A percentile compares a stretch with the other conserved stretches of the same genome.
Evolutionary conservation across 1,284 basidiomycete species (phyloP).

Genomic region (Boletus holoroseus): DNA sequence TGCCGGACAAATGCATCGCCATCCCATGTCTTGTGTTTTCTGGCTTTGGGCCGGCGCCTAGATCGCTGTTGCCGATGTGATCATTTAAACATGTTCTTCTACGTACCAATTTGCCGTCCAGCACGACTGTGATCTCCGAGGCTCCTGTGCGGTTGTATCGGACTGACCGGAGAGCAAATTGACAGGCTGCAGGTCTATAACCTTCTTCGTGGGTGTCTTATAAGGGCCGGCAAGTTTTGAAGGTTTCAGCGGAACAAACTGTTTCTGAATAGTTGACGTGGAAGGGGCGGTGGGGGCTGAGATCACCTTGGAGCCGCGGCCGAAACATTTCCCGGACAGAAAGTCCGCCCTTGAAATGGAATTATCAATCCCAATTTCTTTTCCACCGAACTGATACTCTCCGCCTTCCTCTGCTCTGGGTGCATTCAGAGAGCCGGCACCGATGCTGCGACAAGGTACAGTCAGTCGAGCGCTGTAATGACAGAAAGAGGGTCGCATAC

Average conservation of each 20-base stretch:
- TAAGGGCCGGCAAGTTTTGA: constrained; percentile 32
- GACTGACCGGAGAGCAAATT: constrained; percentile 30
- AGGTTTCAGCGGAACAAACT: constrained; percentile 42
- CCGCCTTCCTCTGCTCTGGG: constrained; percentile 43
- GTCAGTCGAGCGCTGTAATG: constrained; percentile 4
- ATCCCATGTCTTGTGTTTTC: constrained; percentile 89
- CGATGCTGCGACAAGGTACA: constrained; percentile 33
- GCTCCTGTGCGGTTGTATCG: constrained; percentile 3
- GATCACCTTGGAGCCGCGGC: constrained; percentile 29
- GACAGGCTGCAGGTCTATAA: constrained; percentile 41
- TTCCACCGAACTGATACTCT: constrained; percentile 57
- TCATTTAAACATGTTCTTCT: neutral
- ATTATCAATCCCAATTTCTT: constrained; percentile 67
- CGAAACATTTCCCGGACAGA: constrained; percentile 61
- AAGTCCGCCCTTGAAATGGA: constrained; percentile 53
- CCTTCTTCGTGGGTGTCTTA: constrained; percentile 28
- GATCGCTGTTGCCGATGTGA: constrained; percentile 7
- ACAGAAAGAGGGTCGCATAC: constrained; percentile 35
- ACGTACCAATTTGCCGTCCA: constrained; percentile 69
- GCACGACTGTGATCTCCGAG: constrained; percentile 34
- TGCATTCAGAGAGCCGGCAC: constrained; percentile 38
- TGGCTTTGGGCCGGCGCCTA: constrained; percentile 73
- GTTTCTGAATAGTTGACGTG: constrained; percentile 34
- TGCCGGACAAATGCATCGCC: constrained; percentile 64
- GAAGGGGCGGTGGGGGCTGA: constrained; percentile 17